Conservation (phyloP, 2,329 filamentous ascomycete genomes). For the Botrytis paeoniae region DNA sequence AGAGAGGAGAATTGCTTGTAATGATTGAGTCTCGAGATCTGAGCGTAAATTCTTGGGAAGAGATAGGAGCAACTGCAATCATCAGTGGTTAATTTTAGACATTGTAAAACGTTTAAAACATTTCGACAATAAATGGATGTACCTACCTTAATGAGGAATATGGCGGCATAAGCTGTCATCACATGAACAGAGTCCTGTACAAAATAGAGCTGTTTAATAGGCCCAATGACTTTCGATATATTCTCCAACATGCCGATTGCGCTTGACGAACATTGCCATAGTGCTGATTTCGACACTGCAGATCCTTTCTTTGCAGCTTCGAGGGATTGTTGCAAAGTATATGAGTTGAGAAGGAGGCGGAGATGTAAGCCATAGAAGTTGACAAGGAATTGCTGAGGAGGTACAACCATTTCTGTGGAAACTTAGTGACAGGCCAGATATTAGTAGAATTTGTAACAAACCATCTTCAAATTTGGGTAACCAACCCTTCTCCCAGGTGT, state of each 20-base stretch:
- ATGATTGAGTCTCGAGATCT: constrained; percentile 25
- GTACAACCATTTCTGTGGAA: constrained; percentile 18
- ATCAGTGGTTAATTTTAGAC: neutral
- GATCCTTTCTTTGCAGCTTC: constrained; percentile 27
- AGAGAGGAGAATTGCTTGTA: constrained; percentile 22
- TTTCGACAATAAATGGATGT: neutral
- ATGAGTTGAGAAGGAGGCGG: constrained; percentile 40
- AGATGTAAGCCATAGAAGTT: constrained; percentile 43
- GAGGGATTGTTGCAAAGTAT: constrained; percentile 39
- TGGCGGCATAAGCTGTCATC: constrained; percentile 44
- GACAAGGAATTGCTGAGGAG: constrained; percentile 40
- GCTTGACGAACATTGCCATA: constrained; percentile 38
- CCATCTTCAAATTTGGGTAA: constrained; percentile 23
- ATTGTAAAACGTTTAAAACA: neutral
- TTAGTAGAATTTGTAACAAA: neutral
- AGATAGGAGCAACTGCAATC: neutral
- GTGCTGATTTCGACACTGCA: constrained; percentile 35
- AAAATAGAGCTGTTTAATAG: constrained; percentile 40
- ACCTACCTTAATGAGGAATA: constrained; percentile 42
- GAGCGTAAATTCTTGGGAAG: constrained; percentile 3
- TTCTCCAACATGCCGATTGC: constrained; percentile 66
- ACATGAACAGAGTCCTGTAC: constrained; percentile 44
- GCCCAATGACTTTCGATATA: constrained; percentile 32
- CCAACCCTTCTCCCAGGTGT: constrained; percentile 27
- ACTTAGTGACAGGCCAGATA: neutral